Base-by-base conservation (phyloP, 2,329 filamentous ascomycete species). In the Cytospora chrysosperma region DNA sequence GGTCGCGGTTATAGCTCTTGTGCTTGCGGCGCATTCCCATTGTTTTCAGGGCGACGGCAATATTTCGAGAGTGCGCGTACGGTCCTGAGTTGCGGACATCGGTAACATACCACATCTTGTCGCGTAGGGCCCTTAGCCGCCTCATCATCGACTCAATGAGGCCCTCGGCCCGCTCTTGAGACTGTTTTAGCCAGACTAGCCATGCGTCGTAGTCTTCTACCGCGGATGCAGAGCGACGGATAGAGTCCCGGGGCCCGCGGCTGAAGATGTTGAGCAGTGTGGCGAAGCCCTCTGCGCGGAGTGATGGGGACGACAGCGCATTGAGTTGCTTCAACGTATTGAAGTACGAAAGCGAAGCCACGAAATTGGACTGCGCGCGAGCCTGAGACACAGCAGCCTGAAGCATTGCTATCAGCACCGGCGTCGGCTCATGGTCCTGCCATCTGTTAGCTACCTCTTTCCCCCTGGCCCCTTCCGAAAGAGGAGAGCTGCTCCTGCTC, bases 91-190 rank as follows among this genome's bases (percentile, higher is more conserved):
- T 93, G 67, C 92, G 89, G 30, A 98, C 93, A 74, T 97, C 93
- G 1, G 91, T 94, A 65, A 95, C 91, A 74, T 96, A 99, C 95
- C 95, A 99, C 91, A 98, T 97, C 81, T 98, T 98, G 74, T 97
- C 91, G 50, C 95, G 87, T 47, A 97, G 82, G 26, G 89, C 88
- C 63, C 88, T 86, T 43, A 95, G 82, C 6, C 86, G 86, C 64
- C 82, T 82, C 82, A 92, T 90, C 85, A 92, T 91, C 6, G 86
- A 82, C 49, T 92, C 89, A 40, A 93, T 88, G 15, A 87, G 83
- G 3, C 82, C 84, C 70, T 94, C 91, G 55, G 93, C 88, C 3
- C 90, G 85, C 70, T 92, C 90, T 70, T 94, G 88, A 27, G 89
- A 92, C 69, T 92, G 90, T 71, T 92, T 92, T 24, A 96, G 82